phyloP scores from a whole-genome alignment of 176 grass and related monocot species.

The Pontederia crassipes region DNA sequence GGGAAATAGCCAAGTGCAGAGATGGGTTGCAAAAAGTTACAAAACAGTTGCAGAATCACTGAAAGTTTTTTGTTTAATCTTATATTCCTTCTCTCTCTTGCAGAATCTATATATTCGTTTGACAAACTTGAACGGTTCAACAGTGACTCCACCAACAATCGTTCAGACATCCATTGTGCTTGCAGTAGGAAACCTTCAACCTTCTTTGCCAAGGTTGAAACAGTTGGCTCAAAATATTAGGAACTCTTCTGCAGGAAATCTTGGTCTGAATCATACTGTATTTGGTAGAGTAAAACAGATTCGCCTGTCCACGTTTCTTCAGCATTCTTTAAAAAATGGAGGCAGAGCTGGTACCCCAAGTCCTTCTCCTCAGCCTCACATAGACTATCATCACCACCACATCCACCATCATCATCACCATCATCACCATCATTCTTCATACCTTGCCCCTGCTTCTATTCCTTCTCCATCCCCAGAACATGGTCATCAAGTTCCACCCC shows the following conservation, averaged over 20 bases:
- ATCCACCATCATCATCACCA: constrained; percentile 31
- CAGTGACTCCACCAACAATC: constrained; percentile 48
- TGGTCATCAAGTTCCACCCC: constrained; percentile 10
- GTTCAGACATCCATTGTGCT: constrained; percentile 61
- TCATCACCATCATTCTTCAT: constrained; percentile 21
- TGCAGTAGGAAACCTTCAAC: constrained; percentile 63
- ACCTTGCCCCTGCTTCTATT: constrained; percentile 1
- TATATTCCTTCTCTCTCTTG: constrained; percentile 16
- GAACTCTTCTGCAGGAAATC: constrained; percentile 76
- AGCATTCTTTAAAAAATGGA: constrained; percentile 43
- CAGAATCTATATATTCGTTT: constrained; percentile 77
- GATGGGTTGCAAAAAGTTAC: too few species aligned
- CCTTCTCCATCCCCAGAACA: background rate
- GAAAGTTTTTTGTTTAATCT: background rate
- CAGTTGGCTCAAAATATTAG: constrained; percentile 69
- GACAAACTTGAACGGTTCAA: constrained; percentile 73
- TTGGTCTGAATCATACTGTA: constrained; percentile 68
- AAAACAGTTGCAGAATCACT: too few species aligned
- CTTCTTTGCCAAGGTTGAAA: constrained; percentile 63
- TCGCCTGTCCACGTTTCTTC: constrained; percentile 69
- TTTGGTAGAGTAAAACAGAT: constrained; percentile 89
- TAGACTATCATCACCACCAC: constrained; percentile 25
- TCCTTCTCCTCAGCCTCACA: constrained; percentile 49
- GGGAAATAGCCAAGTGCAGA: too few species aligned
- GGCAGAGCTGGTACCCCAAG: constrained; percentile 35